Base-by-base conservation (phyloP, 352 stramenopile species). In the Paralagenidium karlingii region DNA sequence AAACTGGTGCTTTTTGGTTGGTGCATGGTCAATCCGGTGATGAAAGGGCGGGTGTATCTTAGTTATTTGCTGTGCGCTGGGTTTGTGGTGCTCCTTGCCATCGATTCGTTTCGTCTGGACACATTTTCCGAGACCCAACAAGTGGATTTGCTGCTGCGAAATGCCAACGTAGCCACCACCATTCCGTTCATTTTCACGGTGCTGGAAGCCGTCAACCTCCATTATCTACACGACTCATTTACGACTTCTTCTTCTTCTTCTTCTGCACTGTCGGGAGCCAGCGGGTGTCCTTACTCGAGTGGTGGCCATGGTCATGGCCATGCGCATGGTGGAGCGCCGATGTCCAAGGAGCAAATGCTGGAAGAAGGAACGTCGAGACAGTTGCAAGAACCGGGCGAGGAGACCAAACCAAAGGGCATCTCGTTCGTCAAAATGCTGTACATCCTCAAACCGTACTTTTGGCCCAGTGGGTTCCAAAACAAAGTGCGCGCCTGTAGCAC, bases 381-480 rank as follows among this genome's bases (percentile, higher is more conserved):
- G 7, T 36, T 7, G 22, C 16, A 36, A 7, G 30, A 20, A 7
- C 7, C 30, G 22, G 22, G 30, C 8, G 30, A 3, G 29, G 25
- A 25, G 16, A 37, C 26, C 27, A 31, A 30, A 31, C 38, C 49
- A 6, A 55, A 79, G 24, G 76, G 77, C 3, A 87, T 90, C 45
- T 83, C 70, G 13, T 80, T 91, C 38, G 64, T 83, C 30, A 84
- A 91, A 53, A 64, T 91, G 34, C 40, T 85, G 32, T 83, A 83
- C 43, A 88, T 92, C 32, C 55, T 92, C 29, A 82, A 83, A 40
- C 78, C 78, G 15, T 91, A 91, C 60, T 91, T 91, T 45, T 91
- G 68, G 77, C 77, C 77, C 2, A 67, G 83, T 36, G 77, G 77
- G 5, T 55, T 67, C 21, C 30, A 41, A 24, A 88, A 91, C 51